Evolutionary conservation across 2,329 filamentous ascomycete genomes (phyloP).

Genomic region (Diaporthe sp.): DNA sequence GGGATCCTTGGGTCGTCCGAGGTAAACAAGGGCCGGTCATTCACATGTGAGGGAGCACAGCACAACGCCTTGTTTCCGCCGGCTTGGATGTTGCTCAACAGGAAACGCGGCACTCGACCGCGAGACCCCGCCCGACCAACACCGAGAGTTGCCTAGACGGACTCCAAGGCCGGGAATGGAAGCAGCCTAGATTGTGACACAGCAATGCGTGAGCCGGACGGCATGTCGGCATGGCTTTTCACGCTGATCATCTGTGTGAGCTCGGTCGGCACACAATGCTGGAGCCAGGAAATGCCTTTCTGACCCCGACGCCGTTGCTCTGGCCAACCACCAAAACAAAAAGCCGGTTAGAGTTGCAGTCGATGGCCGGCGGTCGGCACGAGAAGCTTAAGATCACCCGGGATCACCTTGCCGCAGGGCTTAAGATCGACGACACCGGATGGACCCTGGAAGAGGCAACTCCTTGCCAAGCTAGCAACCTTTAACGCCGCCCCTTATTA

Average conservation of each 20-base stretch:
- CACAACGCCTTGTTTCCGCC: not conserved
- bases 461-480: slow-evolving; percentile 4
- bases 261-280: not conserved
- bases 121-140: not conserved
- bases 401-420: not conserved
- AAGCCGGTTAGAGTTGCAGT: not conserved
- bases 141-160: not conserved
- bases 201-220: not conserved
- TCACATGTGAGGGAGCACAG: slow-evolving; percentile 13
- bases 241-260: slow-evolving; percentile 1
- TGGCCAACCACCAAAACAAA: not conserved
- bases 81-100: slow-evolving; percentile 23
- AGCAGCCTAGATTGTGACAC: slow-evolving; percentile 2
- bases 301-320: not conserved
- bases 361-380: slow-evolving; percentile 24
- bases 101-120: not conserved
- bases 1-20: not conserved
- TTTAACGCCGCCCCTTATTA: slow-evolving; percentile 10
- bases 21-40: not conserved
- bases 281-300: not conserved
- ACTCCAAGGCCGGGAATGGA: not conserved
- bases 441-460: slow-evolving; percentile 10
- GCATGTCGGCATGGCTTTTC: not conserved
- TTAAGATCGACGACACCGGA: slow-evolving; percentile 16
- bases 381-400: not conserved